Percentiles rank a stretch among this genome's conserved stretches.
Conservation (phyloP, 139 green algal species). For the Tetradesmus lagerheimii region DNA sequence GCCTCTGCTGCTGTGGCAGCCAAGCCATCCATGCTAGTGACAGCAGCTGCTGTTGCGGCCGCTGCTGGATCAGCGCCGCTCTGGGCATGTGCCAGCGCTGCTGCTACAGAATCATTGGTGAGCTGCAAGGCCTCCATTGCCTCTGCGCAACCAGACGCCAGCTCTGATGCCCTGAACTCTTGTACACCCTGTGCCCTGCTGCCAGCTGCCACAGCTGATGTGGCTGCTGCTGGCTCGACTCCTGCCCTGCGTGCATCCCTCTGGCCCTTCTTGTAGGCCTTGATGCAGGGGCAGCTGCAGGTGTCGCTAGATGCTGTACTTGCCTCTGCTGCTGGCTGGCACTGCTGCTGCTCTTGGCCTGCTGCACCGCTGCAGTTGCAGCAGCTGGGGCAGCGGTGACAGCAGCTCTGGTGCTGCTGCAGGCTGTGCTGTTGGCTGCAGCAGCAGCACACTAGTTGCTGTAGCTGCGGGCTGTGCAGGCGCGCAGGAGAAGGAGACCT, state of each 20-base stretch:
- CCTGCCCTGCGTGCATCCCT: neutral
- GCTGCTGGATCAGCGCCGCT: neutral
- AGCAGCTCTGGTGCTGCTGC: slow-evolving; percentile 33
- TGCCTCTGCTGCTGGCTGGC: neutral
- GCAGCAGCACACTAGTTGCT: slow-evolving; percentile 3
- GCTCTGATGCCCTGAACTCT: neutral
- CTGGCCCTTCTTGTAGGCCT: slow-evolving; percentile 30
- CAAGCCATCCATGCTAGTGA: neutral
- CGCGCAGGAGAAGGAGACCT: neutral
- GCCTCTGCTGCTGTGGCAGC: neutral
- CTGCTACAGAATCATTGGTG: neutral
- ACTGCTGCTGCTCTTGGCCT: neutral
- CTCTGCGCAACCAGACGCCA: neutral
- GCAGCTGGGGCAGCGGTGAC: neutral
- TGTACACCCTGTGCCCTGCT: neutral
- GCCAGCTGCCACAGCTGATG: neutral
- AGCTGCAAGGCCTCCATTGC: neutral
- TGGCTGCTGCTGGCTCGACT: neutral
- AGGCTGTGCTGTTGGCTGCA: slow-evolving; percentile 20
- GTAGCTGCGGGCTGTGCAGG: neutral
- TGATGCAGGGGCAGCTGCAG: slow-evolving; percentile 21
- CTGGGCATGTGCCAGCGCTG: neutral
- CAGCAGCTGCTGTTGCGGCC: neutral
- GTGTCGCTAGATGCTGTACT: neutral
- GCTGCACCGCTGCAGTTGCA: neutral